Percentiles rank a stretch among this genome's conserved stretches.
phyloP scores from a whole-genome alignment of 768 basidiomycete species.

The Gautieria morchelliformis region DNA sequence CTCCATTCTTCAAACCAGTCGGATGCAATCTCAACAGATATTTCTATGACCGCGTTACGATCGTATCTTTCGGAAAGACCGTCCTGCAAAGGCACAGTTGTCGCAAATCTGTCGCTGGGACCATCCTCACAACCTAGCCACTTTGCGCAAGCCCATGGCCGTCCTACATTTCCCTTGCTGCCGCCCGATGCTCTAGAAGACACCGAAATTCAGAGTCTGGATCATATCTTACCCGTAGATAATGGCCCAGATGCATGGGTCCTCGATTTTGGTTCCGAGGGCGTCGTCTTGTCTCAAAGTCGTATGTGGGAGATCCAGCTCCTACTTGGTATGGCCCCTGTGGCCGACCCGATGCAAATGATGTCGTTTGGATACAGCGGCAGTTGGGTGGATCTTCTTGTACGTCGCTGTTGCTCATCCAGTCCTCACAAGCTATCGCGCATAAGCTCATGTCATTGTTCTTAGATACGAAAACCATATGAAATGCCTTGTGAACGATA shows the following conservation, averaged over 20 bases:
- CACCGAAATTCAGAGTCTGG: slow-evolving; percentile 23
- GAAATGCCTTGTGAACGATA: slow-evolving; percentile 46
- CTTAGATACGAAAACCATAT: slow-evolving; percentile 4
- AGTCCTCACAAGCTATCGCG: neutral
- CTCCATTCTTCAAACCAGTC: slow-evolving; percentile 22
- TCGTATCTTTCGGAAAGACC: slow-evolving; percentile 26
- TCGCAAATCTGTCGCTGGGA: slow-evolving; percentile 43
- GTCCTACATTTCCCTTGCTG: slow-evolving; percentile 40
- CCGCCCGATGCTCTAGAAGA: slow-evolving; percentile 16
- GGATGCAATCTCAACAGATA: slow-evolving; percentile 36
- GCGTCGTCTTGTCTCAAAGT: slow-evolving; percentile 64
- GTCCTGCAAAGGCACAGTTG: slow-evolving; percentile 38
- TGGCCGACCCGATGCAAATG: slow-evolving; percentile 32
- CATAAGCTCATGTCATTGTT: slow-evolving; percentile 14
- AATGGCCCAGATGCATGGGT: slow-evolving; percentile 40
- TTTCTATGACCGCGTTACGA: slow-evolving; percentile 42
- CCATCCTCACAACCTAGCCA: slow-evolving; percentile 40
- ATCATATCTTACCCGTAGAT: slow-evolving; percentile 12
- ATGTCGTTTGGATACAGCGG: slow-evolving; percentile 26
- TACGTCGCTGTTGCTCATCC: slow-evolving; percentile 21
- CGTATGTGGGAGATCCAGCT: slow-evolving; percentile 66
- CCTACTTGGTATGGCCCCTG: slow-evolving; percentile 43
- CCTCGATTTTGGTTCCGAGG: slow-evolving; percentile 64
- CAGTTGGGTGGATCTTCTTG: slow-evolving; percentile 61
- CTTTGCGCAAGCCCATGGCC: slow-evolving; percentile 31